Conservation (phyloP, 2,329 filamentous ascomycete species). For the Penicillium sp. region DNA sequence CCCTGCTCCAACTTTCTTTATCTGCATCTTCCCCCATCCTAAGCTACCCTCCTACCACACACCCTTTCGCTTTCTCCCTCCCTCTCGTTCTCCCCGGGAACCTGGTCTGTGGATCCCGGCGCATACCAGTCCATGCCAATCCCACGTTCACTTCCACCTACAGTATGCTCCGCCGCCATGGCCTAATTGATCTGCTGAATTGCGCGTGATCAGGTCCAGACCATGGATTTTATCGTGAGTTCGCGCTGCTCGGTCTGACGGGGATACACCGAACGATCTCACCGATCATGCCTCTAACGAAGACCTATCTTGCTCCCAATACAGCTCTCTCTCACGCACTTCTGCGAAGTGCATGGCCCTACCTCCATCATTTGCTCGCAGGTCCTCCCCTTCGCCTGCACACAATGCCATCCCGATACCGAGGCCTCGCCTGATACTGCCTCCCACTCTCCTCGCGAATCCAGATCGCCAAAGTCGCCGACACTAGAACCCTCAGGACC, state of each 20-base stretch:
- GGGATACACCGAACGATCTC: not conserved
- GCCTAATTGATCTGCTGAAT: slow-evolving; percentile 27
- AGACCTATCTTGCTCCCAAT: not conserved
- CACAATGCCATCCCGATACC: slow-evolving; percentile 51
- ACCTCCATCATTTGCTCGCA: slow-evolving; percentile 64
- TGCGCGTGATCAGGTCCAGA: slow-evolving; percentile 25
- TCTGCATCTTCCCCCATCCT: slow-evolving; percentile 5
- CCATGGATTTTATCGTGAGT: slow-evolving; percentile 51
- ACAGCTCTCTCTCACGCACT: slow-evolving; percentile 63
- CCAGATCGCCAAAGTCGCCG: slow-evolving; percentile 16
- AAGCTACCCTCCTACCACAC: too few species aligned
- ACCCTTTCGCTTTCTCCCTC: slow-evolving; percentile 13
- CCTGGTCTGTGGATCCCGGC: slow-evolving; percentile 21
- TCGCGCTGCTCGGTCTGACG: not conserved
- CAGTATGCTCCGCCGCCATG: slow-evolving; percentile 36
- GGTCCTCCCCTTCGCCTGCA: slow-evolving; percentile 56
- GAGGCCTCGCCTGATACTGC: slow-evolving; percentile 41
- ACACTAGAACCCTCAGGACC: slow-evolving; percentile 18
- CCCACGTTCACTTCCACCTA: slow-evolving; percentile 15
- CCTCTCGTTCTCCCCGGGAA: slow-evolving; percentile 9
- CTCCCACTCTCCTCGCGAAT: slow-evolving; percentile 27
- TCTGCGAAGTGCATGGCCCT: slow-evolving; percentile 64
- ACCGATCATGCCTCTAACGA: not conserved
- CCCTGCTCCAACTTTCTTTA: not conserved
- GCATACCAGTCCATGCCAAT: slow-evolving; percentile 22